These are phyloP conservation scores for Penicillium turbatum DNA, from an alignment of 495 filamentous ascomycete genomes.

Conservation along the genomic window DNA sequence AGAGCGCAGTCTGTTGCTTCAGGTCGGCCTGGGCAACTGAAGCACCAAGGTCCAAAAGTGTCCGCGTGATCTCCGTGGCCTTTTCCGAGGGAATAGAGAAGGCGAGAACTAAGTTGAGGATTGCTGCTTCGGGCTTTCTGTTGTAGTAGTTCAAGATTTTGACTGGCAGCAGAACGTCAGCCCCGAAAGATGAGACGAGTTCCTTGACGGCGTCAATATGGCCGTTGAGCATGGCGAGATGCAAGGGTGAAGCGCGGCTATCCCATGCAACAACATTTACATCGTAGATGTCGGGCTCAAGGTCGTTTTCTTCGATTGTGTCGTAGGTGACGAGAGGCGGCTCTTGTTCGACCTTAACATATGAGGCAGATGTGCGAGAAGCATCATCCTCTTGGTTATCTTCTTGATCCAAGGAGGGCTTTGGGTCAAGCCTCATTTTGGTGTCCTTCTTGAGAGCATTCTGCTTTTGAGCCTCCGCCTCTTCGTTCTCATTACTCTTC, in stretches of 20 bases:
- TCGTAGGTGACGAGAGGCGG: slow-evolving; percentile 20
- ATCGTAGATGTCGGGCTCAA: slow-evolving; percentile 73
- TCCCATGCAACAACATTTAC: slow-evolving; percentile 76
- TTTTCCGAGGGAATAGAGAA: slow-evolving; percentile 53
- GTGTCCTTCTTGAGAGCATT: slow-evolving; percentile 42
- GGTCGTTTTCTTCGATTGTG: slow-evolving; percentile 48
- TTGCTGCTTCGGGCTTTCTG: slow-evolving; percentile 48
- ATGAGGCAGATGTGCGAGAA: slow-evolving; percentile 54
- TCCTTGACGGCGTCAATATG: slow-evolving; percentile 62
- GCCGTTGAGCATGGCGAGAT: slow-evolving; percentile 70
- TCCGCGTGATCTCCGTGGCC: slow-evolving; percentile 54
- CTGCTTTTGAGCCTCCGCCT: slow-evolving; percentile 55
- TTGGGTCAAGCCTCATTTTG: slow-evolving; percentile 6
- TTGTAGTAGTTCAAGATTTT: slow-evolving; percentile 50
- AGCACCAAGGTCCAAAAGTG: slow-evolving; percentile 65
- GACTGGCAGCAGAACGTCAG: slow-evolving; percentile 66
- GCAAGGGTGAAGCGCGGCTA: slow-evolving; percentile 61
- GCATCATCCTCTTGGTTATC: slow-evolving; percentile 13
- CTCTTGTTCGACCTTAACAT: slow-evolving; percentile 56
- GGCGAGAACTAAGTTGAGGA: slow-evolving; percentile 61
- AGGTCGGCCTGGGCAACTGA: slow-evolving; percentile 68
- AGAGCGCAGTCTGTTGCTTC: slow-evolving; percentile 54
- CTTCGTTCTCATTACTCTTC: slow-evolving; percentile 67
- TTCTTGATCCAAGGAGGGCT: neutral
- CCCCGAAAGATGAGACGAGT: slow-evolving; percentile 68